Evolutionary conservation across 352 stramenopile genomes (phyloP).

Genomic region (Globisporangium rhizosaccharum): DNA sequence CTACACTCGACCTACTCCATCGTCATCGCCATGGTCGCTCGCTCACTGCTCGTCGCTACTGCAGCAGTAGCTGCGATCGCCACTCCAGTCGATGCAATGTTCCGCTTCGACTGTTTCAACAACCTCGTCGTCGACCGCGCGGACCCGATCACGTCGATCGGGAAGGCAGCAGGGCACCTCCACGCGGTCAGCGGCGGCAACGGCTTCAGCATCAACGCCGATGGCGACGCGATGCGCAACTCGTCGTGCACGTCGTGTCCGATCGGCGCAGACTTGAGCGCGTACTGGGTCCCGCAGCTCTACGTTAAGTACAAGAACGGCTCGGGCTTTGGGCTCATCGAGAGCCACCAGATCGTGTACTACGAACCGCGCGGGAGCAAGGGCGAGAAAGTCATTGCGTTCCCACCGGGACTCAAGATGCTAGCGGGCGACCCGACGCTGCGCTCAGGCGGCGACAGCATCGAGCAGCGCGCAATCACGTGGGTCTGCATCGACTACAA

Average conservation of each 20-base stretch:
- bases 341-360: constrained; percentile 53
- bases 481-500: constrained; percentile 47
- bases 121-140: constrained; percentile 46
- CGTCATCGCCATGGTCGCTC: not conserved
- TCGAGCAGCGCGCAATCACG: constrained; percentile 35
- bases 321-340: constrained; percentile 38
- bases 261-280: constrained; percentile 37
- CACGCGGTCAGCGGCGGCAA: constrained; percentile 45
- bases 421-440: constrained; percentile 33
- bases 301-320: constrained; percentile 57
- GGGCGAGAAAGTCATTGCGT: constrained; percentile 36
- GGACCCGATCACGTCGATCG: constrained; percentile 34
- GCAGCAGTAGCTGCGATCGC: not conserved
- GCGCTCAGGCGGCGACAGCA: constrained; percentile 25
- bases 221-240: constrained; percentile 28
- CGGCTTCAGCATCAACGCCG: constrained; percentile 39
- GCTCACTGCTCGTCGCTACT: not conserved
- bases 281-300: constrained; percentile 47
- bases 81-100: constrained; percentile 18
- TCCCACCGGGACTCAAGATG: constrained; percentile 43
- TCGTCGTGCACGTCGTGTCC: constrained; percentile 47
- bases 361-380: constrained; percentile 29
- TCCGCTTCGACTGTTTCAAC: constrained; percentile 50
- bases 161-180: constrained; percentile 22
- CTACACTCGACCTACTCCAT: not conserved